Conservation (phyloP, 345 rosid genomes). For the Adansonia digitata region DNA sequence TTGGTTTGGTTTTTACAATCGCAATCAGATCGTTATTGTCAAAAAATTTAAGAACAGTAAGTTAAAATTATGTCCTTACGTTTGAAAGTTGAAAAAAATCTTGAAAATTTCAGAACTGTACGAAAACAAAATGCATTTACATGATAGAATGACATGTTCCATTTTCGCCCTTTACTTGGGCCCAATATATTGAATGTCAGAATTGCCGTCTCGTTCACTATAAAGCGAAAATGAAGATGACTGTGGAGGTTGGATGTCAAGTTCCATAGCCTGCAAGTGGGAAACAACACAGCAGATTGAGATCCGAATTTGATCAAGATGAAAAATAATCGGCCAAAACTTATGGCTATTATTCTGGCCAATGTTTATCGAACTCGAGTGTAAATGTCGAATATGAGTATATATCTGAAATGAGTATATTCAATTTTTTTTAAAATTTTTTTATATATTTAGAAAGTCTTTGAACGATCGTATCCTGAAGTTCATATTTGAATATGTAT, state of each 20-base stretch:
- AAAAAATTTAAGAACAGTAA: too few relatives aligned
- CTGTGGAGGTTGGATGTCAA: conserved; percentile 23
- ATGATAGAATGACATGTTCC: neutral
- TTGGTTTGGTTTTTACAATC: too few relatives aligned
- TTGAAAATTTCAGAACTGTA: neutral
- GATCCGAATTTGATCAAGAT: neutral
- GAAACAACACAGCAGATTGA: neutral
- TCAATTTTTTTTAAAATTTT: too few relatives aligned
- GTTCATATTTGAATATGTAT: too few relatives aligned
- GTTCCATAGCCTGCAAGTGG: conserved; percentile 24
- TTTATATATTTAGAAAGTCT: too few relatives aligned
- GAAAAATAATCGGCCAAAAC: neutral
- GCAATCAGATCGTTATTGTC: too few relatives aligned
- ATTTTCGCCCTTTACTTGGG: conserved; percentile 8
- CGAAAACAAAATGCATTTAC: neutral
- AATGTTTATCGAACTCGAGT: too few relatives aligned
- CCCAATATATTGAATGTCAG: conserved; percentile 9
- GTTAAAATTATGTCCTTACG: too few relatives aligned
- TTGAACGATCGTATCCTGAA: too few relatives aligned
- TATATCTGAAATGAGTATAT: too few relatives aligned
- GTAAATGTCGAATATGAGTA: too few relatives aligned
- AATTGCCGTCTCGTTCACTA: conserved; percentile 25
- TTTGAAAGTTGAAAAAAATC: too few relatives aligned
- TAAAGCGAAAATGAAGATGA: conserved; percentile 24
- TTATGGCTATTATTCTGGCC: neutral